Evolutionary conservation across 2,329 filamentous ascomycete genomes (phyloP), one percentile per base, ranked within the genome.

Genomic region (Xylariaceae sp.): DNA sequence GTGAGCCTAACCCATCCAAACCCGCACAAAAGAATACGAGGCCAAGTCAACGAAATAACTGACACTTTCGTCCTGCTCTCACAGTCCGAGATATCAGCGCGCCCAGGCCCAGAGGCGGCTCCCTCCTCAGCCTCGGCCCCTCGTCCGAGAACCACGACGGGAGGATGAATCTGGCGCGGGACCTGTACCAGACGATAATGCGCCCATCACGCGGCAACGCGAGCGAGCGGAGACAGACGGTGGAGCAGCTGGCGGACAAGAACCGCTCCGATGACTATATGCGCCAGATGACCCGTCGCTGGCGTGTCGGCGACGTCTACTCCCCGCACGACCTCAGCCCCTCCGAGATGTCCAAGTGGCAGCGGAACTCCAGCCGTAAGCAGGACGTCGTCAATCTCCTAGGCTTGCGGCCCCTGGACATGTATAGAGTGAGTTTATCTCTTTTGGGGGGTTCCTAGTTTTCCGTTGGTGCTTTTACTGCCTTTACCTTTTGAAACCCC

Each of bases 311-410:
- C 63, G 91, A 97, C 68, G 80, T 96, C 50, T 97, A 97, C 73
- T 81, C 91, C 56, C 94, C 94, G 35, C 88, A 91, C 68, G 94
- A 99, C 72, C 72, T 99, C 68, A 87, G 83, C 53, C 79, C 84
- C 29, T 74, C 76, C 37, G 91, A 96, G 80, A 86, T 88, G 83
- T 74, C 74, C 67, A 95, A 95, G 77, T 96, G 88, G 87, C 84
- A 80, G 71, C 77, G 74, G 68, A 73, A 73, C 61, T 71, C 74
- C 53, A 73, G 71, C 60, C 80, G 80, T 57, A 74, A 77, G 41
- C 76, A 69, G 51, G 92, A 99, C 71, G 82, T 88, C 5, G 84
- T 96, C 61, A 91, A 96, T 70, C 75, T 86, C 40, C 71, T 96
- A 67, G 87, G 85, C 27, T 76, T 96, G 56, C 87, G 90, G 63